phyloP scores from a whole-genome alignment of 2,329 filamentous ascomycete genomes.

The Neofusicoccum kwambonambiense region DNA sequence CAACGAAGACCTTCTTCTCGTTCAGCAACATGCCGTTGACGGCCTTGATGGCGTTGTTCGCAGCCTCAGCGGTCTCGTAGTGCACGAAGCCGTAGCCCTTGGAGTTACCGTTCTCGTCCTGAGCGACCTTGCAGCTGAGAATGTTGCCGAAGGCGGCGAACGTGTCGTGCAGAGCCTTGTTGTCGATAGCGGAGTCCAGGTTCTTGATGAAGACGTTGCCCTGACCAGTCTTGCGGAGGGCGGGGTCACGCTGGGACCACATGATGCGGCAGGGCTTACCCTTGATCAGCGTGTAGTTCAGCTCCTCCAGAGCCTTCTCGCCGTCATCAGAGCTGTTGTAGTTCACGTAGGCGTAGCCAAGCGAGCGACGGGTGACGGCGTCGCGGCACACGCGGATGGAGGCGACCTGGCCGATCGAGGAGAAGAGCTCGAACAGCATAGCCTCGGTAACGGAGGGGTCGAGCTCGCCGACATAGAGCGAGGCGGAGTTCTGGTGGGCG shows the following conservation, averaged over 20 bases:
- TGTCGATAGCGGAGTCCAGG: slow-evolving; percentile 96
- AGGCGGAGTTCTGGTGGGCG: slow-evolving; percentile 90
- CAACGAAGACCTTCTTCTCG: slow-evolving; percentile 99
- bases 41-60: slow-evolving; percentile 96
- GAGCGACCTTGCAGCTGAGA: slow-evolving; percentile 97
- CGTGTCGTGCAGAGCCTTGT: slow-evolving; percentile 99
- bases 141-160: slow-evolving; percentile 99
- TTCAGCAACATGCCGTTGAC: slow-evolving; percentile 99
- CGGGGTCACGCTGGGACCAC: slow-evolving; percentile 99
- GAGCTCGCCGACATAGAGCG: slow-evolving; percentile 98
- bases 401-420: slow-evolving; percentile 96
- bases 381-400: slow-evolving; percentile 99
- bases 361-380: slow-evolving; percentile 94
- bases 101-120: slow-evolving; percentile 94
- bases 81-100: slow-evolving; percentile 99
- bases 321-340: slow-evolving; percentile 97
- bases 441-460: slow-evolving; percentile 97
- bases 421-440: slow-evolving; percentile 99
- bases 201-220: slow-evolving; percentile 99
- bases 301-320: slow-evolving; percentile 96
- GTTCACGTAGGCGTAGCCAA: slow-evolving; percentile 99
- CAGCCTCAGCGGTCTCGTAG: slow-evolving; percentile 98
- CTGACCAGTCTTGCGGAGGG: slow-evolving; percentile 97
- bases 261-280: slow-evolving; percentile 99
- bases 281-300: slow-evolving; percentile 99